Percentiles rank a stretch among this genome's conserved stretches.
These are phyloP conservation scores for Solanum stenotomum DNA, from an alignment of 257 asterid species.

Conservation along the genomic window DNA sequence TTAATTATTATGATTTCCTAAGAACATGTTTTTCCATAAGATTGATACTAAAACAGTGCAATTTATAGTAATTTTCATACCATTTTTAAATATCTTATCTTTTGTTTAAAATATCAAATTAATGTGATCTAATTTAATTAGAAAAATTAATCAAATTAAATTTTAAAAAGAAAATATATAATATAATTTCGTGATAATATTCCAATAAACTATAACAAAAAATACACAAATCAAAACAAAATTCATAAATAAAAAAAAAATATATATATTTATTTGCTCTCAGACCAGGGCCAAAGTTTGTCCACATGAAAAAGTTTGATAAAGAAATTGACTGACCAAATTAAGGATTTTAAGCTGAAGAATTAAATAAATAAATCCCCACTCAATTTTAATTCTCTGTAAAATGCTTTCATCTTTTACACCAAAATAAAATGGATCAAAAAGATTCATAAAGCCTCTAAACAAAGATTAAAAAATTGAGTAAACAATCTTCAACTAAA, in stretches of 20 bases:
- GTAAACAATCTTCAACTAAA: conserved; percentile 14
- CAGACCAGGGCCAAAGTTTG: conserved; percentile 45
- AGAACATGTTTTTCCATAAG: too few species aligned
- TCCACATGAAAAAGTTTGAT: conserved; percentile 38
- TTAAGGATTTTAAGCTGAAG: conserved; percentile 20
- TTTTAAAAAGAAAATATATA: too few species aligned
- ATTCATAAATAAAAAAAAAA: too few species aligned
- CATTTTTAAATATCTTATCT: too few species aligned
- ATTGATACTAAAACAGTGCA: too few species aligned
- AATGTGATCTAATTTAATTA: too few species aligned
- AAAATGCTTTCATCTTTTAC: conserved; percentile 29
- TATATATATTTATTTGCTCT: conserved; percentile 32
- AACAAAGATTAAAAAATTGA: background rate
- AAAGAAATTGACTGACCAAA: conserved; percentile 2
- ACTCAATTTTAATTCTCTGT: conserved; percentile 1
- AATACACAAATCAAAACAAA: too few species aligned
- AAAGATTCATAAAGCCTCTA: conserved; percentile 38
- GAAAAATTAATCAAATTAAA: too few species aligned
- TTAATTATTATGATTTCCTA: too few species aligned
- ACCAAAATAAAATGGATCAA: conserved; percentile 3
- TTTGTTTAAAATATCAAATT: too few species aligned
- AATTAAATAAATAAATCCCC: conserved; percentile 7
- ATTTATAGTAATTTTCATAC: too few species aligned
- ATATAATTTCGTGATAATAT: too few species aligned
- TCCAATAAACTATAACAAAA: background rate